Percentiles rank a stretch among this genome's conserved stretches.
Evolutionary conservation across 2,329 filamentous ascomycete genomes (phyloP).

Genomic region (Neospermospora avenae): DNA sequence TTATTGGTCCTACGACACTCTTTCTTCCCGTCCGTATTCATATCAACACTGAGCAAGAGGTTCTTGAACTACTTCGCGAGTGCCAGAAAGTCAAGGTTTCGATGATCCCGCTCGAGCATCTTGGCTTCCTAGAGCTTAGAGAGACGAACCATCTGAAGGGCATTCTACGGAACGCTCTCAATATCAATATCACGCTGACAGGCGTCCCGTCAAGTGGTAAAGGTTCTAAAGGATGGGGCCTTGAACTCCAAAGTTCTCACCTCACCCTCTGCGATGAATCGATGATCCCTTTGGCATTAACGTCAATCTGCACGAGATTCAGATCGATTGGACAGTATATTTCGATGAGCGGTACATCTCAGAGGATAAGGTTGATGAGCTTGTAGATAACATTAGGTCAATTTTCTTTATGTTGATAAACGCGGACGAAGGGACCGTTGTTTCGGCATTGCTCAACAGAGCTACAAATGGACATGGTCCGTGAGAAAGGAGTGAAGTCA

Average conservation of each 20-base stretch:
- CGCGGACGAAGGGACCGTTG: not conserved
- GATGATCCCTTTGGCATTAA: slow-evolving; percentile 4
- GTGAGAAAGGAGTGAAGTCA: not conserved
- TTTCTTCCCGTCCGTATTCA: slow-evolving; percentile 41
- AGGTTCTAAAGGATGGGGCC: not conserved
- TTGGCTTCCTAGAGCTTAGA: not conserved
- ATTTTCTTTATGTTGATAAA: not conserved
- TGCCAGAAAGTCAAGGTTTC: not conserved
- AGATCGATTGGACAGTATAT: not conserved
- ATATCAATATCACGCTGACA: slow-evolving; percentile 4
- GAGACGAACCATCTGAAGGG: not conserved
- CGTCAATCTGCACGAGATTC: not conserved
- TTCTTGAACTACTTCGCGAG: not conserved
- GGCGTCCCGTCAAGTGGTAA: not conserved
- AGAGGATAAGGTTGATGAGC: not conserved
- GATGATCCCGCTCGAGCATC: slow-evolving; percentile 1
- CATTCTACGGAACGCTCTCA: not conserved
- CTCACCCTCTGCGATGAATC: not conserved
- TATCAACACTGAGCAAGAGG: slow-evolving; percentile 20
- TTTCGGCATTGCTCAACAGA: not conserved
- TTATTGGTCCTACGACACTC: slow-evolving; percentile 42
- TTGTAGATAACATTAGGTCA: not conserved
- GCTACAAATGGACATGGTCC: not conserved
- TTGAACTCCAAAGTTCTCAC: not conserved
- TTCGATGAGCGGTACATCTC: not conserved